These are phyloP conservation scores for Candida nemodendra DNA, from an alignment of 805 yeast species.

Conservation along the genomic window DNA sequence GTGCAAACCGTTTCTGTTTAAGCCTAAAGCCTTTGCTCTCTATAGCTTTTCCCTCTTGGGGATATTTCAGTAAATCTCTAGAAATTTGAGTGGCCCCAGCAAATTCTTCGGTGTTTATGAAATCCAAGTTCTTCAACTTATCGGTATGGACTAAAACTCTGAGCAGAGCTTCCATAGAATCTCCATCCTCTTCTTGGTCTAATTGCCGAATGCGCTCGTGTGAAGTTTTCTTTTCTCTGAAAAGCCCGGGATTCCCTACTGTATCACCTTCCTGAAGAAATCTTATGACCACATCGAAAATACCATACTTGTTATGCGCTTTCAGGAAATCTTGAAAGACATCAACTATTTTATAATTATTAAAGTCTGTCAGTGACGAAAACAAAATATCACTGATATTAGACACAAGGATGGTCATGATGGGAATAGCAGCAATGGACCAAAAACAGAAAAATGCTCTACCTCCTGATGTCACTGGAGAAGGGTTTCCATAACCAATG, in stretches of 20 bases:
- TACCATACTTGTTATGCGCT: slow-evolving; percentile 4
- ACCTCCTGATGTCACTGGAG: slow-evolving; percentile 65
- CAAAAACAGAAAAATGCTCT: slow-evolving; percentile 72
- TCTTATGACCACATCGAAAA: slow-evolving; percentile 7
- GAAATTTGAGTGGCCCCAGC: slow-evolving; percentile 15
- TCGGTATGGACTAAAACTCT: slow-evolving; percentile 18
- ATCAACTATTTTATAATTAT: slow-evolving; percentile 15
- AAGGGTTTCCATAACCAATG: slow-evolving; percentile 80
- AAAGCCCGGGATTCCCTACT: not conserved
- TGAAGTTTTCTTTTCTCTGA: not conserved
- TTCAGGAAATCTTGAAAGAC: slow-evolving; percentile 4
- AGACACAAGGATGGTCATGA: slow-evolving; percentile 79
- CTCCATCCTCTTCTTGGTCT: slow-evolving; percentile 3
- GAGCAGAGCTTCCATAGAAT: slow-evolving; percentile 21
- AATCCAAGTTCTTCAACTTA: slow-evolving; percentile 16
- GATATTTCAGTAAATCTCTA: slow-evolving; percentile 22
- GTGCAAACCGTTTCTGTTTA: slow-evolving; percentile 9
- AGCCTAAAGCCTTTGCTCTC: slow-evolving; percentile 4
- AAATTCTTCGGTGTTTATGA: slow-evolving; percentile 19
- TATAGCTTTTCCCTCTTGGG: slow-evolving; percentile 20
- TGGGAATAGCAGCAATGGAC: slow-evolving; percentile 81
- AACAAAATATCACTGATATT: slow-evolving; percentile 64
- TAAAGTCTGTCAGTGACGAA: slow-evolving; percentile 24
- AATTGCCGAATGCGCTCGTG: not conserved
- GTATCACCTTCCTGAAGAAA: slow-evolving; percentile 12